Conservation (phyloP, 2,329 filamentous ascomycete genomes). For the Corynespora cassiicola region DNA sequence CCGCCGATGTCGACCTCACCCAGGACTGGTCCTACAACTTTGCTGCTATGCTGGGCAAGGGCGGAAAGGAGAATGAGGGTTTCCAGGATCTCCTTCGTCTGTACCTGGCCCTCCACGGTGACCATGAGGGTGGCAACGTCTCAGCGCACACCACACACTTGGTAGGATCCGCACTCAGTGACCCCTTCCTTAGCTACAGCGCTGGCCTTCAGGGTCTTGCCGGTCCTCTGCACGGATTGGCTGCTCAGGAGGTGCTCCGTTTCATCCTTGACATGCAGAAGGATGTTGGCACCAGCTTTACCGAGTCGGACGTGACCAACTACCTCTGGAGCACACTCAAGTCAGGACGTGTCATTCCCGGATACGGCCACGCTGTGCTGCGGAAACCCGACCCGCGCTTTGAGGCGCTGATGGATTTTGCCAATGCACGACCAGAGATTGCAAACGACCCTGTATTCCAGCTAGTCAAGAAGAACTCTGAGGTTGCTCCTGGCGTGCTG, state of each 20-base stretch:
- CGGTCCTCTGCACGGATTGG: constrained; percentile 90
- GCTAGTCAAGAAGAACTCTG: constrained; percentile 90
- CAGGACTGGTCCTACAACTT: constrained; percentile 99
- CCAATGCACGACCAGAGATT: constrained; percentile 82
- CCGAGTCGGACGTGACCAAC: constrained; percentile 80
- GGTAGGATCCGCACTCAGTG: constrained; percentile 91
- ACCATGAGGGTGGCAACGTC: constrained; percentile 98
- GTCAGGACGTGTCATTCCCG: constrained; percentile 90
- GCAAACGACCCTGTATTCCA: constrained; percentile 88
- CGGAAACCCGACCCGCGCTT: constrained; percentile 97
- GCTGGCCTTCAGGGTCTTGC: constrained; percentile 94
- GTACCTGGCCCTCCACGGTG: constrained; percentile 94
- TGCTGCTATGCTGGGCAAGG: constrained; percentile 91
- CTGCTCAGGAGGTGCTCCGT: constrained; percentile 94
- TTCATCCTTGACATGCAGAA: constrained; percentile 98
- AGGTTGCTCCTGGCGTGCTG: constrained; percentile 87
- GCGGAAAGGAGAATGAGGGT: constrained; percentile 83
- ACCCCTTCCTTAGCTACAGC: constrained; percentile 95
- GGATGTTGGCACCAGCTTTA: constrained; percentile 77
- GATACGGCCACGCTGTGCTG: constrained; percentile 94
- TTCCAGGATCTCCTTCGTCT: constrained; percentile 95
- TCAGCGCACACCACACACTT: constrained; percentile 95
- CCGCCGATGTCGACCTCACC: constrained; percentile 76
- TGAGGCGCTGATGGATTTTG: constrained; percentile 96
- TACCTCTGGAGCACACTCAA: constrained; percentile 95